Evolutionary conservation across 495 filamentous ascomycete genomes (phyloP), one percentile per base, ranked within the genome.

Genomic region (Talaromyces adpressus): DNA sequence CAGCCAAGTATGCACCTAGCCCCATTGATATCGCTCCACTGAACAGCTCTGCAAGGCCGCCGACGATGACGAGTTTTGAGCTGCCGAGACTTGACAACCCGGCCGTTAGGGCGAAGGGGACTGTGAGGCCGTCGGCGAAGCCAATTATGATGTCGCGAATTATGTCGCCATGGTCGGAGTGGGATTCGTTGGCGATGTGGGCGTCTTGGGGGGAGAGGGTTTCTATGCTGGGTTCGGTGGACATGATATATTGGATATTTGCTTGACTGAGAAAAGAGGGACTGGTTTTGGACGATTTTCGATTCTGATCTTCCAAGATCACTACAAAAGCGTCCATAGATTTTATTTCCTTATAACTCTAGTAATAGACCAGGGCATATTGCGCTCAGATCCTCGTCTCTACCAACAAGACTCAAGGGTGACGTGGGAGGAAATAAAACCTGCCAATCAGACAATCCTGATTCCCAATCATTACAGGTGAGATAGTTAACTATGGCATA

Each of bases 21-120:
- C 87, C 87, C 87, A 90, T 90, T 18, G 84, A 87, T 63, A 90
- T 87, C 27, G 84, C 81, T 34, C 87, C 86, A 12, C 82, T 83
- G 65, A 86, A 82, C 23, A 89, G 79, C 72, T 90, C 87, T 2
- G 87, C 87, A 39, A 89, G 77, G 4, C 87, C 87, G 16, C 85
- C 87, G 63, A 86, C 82, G 62, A 90, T 82, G 65, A 90, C 87
- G n/a, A 89, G 81, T 63, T 80, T 79, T 1, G 84, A 82, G 56
- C 82, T 77, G 51, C 85, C 85, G 29, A 88, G 72, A n/a, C 65
- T 71, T 22, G 81, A 83, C 29, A 89, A 68, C 6, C 86, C 86
- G 0, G 86, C 85, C 0, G 85, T 87, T 32, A 89, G 70, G 14
- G 85, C 85, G 65, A 89, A 89, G 4, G 86, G 85, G 5, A 88